phyloP scores from a whole-genome alignment of 441 rosid genomes.

The Pelargonium australe region DNA sequence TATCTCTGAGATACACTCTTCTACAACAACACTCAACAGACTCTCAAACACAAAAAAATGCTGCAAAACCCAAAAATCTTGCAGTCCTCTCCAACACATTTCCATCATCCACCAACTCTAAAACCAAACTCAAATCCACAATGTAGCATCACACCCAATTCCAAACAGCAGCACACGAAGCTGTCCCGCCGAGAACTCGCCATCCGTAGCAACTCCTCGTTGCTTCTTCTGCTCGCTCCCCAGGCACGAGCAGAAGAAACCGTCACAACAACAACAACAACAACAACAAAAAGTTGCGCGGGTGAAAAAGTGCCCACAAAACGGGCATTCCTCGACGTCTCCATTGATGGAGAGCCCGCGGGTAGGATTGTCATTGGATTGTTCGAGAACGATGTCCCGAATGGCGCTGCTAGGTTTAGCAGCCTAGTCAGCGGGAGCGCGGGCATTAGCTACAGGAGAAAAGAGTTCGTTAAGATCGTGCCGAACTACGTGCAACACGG shows the following conservation, averaged over 20 bases:
- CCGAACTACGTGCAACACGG: conserved; percentile 81
- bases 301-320: conserved; percentile 30
- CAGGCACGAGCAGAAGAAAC: conserved; percentile 45
- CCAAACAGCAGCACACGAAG: conserved; percentile 24
- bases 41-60: conserved; percentile 28
- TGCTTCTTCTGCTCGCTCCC: conserved; percentile 47
- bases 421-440: conserved; percentile 69
- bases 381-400: conserved; percentile 48
- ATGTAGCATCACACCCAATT: no score
- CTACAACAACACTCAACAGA: no score
- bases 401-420: conserved; percentile 58
- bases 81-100: conserved; percentile 28
- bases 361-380: conserved; percentile 70
- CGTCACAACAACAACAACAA: conserved; percentile 3
- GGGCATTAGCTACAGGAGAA: conserved; percentile 78
- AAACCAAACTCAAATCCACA: conserved; percentile 27
- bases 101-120: no score
- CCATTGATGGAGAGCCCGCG: conserved; percentile 58
- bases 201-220: conserved; percentile 39
- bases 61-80: conserved; percentile 31
- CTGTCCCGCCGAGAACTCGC: conserved; percentile 58
- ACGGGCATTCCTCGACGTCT: conserved; percentile 65
- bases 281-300: conserved; percentile 19
- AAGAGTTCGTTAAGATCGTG: conserved; percentile 74
- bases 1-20: no score